Evolutionary conservation across 305 asterid species (phyloP), one percentile per base, ranked within the genome.

Genomic region (Caryopteris hybrid): DNA sequence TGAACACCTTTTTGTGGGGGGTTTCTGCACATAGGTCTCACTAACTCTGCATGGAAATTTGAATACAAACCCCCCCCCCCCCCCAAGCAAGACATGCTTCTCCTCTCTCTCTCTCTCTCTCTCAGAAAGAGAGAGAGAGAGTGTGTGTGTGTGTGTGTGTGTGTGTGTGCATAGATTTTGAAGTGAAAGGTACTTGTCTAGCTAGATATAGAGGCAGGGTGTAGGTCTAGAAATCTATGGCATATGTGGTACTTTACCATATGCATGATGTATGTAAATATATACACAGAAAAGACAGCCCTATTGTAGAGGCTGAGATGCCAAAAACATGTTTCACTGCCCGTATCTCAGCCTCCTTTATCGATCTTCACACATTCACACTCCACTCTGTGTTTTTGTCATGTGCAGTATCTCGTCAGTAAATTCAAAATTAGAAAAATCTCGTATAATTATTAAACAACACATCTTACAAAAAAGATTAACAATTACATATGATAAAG

Each of bases 251-350:
- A 57, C 46, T 34, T 34, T 34, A 18, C 70, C 34, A 42, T 21
- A 43, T 33, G 70, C 36, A 64, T 36, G 61, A 51, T 66, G 64
- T 34, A 67, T 68, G 73, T 13, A 57, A n/a, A n/a, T 46, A 46
- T 65, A 65, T 54, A 53, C 43, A 53, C 56, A 61, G 62, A 62
- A 62, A 76, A 63, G 70, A 73, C 45, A 55, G 34, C 47, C 64
- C 77, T 65, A 33, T 27, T 33, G 2, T 41, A 61, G 52, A 62
- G 78, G 38, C 41, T 71, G 59, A 77, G 78, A 68, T 74, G 76
- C 85, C 69, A 66, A 71, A 74, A 74, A 64, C 85, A 74, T 74
- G 83, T 63, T 68, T 68, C 74, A 13, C 33, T 48, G 57, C 61
- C 56, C 71, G 54, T 70, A 20, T 18, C 68, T 73, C 76, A 68